Evolutionary conservation across 2,329 filamentous ascomycete genomes (phyloP), one percentile per base, ranked within the genome.

Genomic region (Penicillium sp.): DNA sequence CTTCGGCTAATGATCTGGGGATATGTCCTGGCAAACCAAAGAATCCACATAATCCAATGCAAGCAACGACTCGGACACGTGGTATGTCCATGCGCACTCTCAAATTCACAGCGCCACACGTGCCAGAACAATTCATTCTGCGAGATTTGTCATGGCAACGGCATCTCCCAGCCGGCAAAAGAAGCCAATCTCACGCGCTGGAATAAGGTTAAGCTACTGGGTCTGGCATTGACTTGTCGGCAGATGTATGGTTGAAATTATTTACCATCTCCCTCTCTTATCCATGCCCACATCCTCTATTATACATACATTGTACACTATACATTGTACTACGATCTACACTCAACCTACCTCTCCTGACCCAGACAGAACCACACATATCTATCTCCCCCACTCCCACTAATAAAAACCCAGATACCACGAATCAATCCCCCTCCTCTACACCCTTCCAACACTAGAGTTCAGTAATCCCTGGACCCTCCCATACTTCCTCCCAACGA

Each of bases 381-480:
- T n/a, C 42, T 22, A 10, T 10, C 37, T 30, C 37, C 12, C 17
- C 41, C 19, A 16, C 12, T 41, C n/a, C 22, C 19, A 43, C 49
- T 46, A 40, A 55, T 35, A n/a, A 19, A 30, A 33, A 25, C 12
- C 10, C 52, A 75, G 72, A 56, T 73, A 71, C 58, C 52, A 60
- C 55, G 73, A 75, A 64, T 71, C 70, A 1, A 70, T 71, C 40
- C 59, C 67, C 47, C 57, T 72, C 28, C 65, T 75, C 22, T 75
- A 75, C 58, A 66, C 66, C 5, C 61, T 64, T 42, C 72, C 70
- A 55, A 69, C 61, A 40, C 72, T 75, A 57, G 69, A 74, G 55
- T 74, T 75, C 61, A 74, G 71, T 59, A 74, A 70, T 50, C 73
- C 73, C 54, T 75, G 73, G 73, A 68, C 71, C 28, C 67, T 75